A percentile compares a stretch with the other conserved stretches of the same genome.
These are phyloP conservation scores for Trichosporon asahii DNA, from an alignment of 1,284 basidiomycete species.

Conservation along the genomic window DNA sequence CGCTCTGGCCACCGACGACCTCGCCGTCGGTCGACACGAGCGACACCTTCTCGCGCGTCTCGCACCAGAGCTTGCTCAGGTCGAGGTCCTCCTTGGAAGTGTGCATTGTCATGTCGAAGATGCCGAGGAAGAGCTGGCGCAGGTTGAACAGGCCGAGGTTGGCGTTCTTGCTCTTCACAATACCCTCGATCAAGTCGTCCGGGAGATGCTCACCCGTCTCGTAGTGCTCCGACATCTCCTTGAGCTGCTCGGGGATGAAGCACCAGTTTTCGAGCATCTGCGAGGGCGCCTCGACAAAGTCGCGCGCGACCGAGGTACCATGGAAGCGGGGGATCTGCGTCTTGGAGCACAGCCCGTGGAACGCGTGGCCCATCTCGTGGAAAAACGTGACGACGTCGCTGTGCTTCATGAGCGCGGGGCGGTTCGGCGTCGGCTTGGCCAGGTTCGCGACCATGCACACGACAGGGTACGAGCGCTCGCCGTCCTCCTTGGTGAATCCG, in stretches of 20 bases:
- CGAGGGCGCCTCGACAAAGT: constrained; percentile 81
- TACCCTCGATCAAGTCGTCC: constrained; percentile 23
- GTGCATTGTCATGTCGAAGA: constrained; percentile 27
- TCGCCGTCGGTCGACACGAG: constrained; percentile 24
- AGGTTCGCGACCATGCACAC: constrained; percentile 62
- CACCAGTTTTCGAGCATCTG: constrained; percentile 88
- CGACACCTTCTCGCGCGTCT: constrained; percentile 22
- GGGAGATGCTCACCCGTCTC: constrained; percentile 25
- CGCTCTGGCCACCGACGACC: constrained; percentile 24
- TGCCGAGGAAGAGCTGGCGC: constrained; percentile 27
- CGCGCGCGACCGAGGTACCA: constrained; percentile 60
- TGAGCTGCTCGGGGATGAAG: constrained; percentile 29
- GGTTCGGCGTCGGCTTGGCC: constrained; percentile 55
- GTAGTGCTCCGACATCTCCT: constrained; percentile 27
- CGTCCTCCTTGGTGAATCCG: constrained; percentile 23
- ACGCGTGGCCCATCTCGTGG: constrained; percentile 72
- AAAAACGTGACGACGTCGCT: constrained; percentile 41
- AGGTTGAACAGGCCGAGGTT: constrained; percentile 28
- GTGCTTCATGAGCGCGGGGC: constrained; percentile 70
- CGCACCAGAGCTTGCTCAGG: constrained; percentile 28
- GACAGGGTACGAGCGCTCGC: constrained; percentile 39
- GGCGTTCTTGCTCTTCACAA: constrained; percentile 26
- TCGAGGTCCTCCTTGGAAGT: constrained; percentile 27
- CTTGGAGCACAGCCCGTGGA: constrained; percentile 71
- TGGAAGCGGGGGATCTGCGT: constrained; percentile 74